These are phyloP conservation scores for Musa itinerans DNA, from an alignment of 176 grass and related monocot species.

Conservation along the genomic window DNA sequence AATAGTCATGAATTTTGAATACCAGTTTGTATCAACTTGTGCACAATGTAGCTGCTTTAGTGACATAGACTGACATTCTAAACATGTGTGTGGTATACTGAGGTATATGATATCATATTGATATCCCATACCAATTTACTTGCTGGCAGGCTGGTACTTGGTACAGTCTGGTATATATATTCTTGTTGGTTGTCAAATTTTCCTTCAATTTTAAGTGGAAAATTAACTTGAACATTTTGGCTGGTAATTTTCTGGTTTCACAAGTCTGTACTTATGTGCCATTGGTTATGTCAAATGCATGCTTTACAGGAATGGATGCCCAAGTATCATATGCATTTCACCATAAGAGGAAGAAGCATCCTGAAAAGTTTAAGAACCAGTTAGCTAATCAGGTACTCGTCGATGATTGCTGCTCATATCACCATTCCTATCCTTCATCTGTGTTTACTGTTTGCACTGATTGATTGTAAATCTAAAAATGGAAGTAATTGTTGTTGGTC, in stretches of 20 bases:
- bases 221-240: not conserved
- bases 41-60: too few species aligned
- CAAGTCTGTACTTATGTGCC: not conserved
- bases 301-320: constrained; percentile 85
- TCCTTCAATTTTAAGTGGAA: too few species aligned
- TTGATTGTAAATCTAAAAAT: not conserved
- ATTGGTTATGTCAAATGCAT: constrained; percentile 4
- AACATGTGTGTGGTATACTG: too few species aligned
- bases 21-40: too few species aligned
- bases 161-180: too few species aligned
- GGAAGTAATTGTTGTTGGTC: not conserved
- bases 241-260: not conserved
- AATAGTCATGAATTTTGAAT: too few species aligned
- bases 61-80: too few species aligned
- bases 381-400: constrained; percentile 74
- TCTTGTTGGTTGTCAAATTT: too few species aligned
- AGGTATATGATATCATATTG: too few species aligned
- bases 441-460: not conserved
- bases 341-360: constrained; percentile 75
- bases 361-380: constrained; percentile 95
- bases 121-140: too few species aligned
- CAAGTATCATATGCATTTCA: constrained; percentile 94
- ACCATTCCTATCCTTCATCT: not conserved
- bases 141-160: too few species aligned
- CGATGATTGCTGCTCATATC: not conserved